A percentile compares a stretch with the other conserved stretches of the same genome.
Conservation (phyloP, 129 eudicot species). For the Escallonia herrerae region DNA sequence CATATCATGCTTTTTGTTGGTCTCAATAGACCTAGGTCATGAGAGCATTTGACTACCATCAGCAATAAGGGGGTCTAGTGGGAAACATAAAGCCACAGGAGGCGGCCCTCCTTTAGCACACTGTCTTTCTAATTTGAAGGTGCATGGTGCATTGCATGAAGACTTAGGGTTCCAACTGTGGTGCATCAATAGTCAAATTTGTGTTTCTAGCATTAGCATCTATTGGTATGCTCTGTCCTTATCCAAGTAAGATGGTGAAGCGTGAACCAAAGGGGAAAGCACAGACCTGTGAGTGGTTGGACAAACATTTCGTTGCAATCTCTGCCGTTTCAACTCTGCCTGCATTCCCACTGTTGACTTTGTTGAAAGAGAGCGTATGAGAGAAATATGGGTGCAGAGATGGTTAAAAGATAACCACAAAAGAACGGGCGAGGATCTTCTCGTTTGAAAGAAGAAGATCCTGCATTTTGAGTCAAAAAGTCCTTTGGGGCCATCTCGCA, state of each 20-base stretch:
- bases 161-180: neutral
- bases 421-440: too few relatives aligned
- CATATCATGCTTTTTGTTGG: too few relatives aligned
- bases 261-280: neutral
- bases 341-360: neutral
- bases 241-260: neutral
- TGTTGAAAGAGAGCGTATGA: too few relatives aligned
- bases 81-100: conserved; percentile 13
- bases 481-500: too few relatives aligned
- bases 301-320: neutral
- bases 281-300: neutral
- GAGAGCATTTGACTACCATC: too few relatives aligned
- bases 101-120: neutral
- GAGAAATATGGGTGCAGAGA: too few relatives aligned
- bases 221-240: neutral
- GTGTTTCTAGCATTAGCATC: neutral
- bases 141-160: neutral
- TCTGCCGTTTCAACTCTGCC: neutral
- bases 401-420: too few relatives aligned
- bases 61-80: neutral
- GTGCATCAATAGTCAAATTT: conserved; percentile 1
- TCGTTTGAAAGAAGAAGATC: too few relatives aligned
- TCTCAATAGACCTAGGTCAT: too few relatives aligned
- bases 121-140: neutral
- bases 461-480: too few relatives aligned